Conservation (phyloP, 2,329 filamentous ascomycete species). For the Fragosphaeria purpurea region DNA sequence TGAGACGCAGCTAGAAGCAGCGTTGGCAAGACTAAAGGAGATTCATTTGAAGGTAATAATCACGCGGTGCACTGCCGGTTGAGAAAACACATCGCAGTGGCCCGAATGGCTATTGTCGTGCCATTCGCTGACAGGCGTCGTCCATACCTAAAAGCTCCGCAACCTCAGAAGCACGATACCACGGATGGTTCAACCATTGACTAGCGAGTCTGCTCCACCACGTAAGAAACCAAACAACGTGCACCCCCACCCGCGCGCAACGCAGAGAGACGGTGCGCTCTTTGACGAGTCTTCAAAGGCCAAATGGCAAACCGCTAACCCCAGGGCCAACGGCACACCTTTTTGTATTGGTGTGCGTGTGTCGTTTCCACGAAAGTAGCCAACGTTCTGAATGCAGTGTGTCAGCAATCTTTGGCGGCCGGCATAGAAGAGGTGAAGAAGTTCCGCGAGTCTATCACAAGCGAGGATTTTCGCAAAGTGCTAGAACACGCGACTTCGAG, state of each 20-base stretch:
- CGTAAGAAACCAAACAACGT: constrained; percentile 30
- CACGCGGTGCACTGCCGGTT: not conserved
- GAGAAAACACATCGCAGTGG: constrained; percentile 7
- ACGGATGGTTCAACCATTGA: constrained; percentile 41
- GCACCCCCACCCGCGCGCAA: too few species aligned
- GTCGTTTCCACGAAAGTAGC: constrained; percentile 26
- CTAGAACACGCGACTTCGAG: constrained; percentile 44
- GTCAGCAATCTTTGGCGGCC: constrained; percentile 36
- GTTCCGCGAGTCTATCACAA: constrained; percentile 37
- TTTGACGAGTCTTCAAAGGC: too few species aligned
- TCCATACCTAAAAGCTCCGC: constrained; percentile 26
- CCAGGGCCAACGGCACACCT: constrained; percentile 11
- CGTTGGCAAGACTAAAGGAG: constrained; percentile 40
- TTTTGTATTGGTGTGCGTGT: not conserved
- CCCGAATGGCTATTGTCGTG: too few species aligned
- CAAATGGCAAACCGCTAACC: not conserved
- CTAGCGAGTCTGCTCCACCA: constrained; percentile 34
- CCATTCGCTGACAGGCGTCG: too few species aligned
- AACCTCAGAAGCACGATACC: constrained; percentile 39
- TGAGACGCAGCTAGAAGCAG: constrained; percentile 39
- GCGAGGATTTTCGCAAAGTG: constrained; percentile 37
- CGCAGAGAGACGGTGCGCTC: too few species aligned
- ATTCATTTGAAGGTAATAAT: constrained; percentile 42
- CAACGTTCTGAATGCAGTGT: constrained; percentile 35
- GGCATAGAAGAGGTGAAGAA: constrained; percentile 42